Base-by-base conservation (phyloP, 371 early-diverging fungal genomes). In the Mortierella sp. region DNA sequence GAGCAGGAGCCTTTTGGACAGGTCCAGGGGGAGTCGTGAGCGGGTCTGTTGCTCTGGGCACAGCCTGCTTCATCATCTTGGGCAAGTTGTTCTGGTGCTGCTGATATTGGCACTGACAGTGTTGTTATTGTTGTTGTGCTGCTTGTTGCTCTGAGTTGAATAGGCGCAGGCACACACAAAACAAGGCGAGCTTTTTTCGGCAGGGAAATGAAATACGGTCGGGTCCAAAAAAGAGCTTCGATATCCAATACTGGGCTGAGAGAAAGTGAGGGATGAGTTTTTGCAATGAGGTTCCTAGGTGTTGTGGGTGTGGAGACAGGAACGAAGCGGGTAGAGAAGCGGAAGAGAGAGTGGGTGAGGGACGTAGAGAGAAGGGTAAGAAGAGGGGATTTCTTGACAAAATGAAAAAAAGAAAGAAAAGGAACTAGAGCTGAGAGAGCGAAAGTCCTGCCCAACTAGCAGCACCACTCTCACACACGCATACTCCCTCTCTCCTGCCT, bases 1-100 rank as follows among this genome's bases (percentile, higher is more conserved):
- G 78, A 31, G 84, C 81, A 46, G 86, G 87, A 31, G 82, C 80
- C 78, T 67, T 75, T 72, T 70, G 78, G 67, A 75, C 37, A 50
- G 74, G 79, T 11, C 73, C 74, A 82, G 79, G 73, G 40, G 75
- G 69, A n/a, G 59, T 72, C 54, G 59, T 77, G n/a, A 75, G 28
- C 8, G 78, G 44, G 26, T 69, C 74, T 34, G 69, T 73, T 34
- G 71, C 76, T 74, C 83, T 81, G 46, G 87, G 80, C 70, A 83
- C 75, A 50, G 74, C 85, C 54, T 78, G 73, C 21, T 89, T 90
- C 88, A 89, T 90, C 88, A 90, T 89, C 28, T 76, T 71, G 69
- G 61, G 67, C 53, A 21, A 74, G 21, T 48, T 9, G 34, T 46
- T 51, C 55, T 70, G 43, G 19, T 64, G 64, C 48, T 48, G 26